Evolutionary conservation across 2,329 filamentous ascomycete species (phyloP).

Genomic region (Alternaria sp.): DNA sequence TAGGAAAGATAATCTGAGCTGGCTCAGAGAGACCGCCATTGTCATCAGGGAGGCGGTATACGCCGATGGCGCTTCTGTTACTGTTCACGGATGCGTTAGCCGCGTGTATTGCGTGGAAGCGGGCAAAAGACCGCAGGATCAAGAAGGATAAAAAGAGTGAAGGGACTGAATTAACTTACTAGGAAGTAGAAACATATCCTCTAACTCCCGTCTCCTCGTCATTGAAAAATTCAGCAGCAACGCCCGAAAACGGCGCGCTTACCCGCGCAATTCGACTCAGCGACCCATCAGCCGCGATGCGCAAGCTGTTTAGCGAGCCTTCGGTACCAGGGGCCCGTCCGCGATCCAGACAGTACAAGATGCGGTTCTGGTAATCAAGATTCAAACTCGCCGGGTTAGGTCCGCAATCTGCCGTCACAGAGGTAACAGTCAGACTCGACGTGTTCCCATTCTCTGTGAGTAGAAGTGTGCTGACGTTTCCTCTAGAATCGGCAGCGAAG

Average conservation of each 20-base stretch:
- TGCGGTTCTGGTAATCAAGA: constrained; percentile 16
- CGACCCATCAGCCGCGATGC: constrained; percentile 8
- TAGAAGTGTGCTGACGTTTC: constrained; percentile 20
- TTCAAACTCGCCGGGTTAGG: constrained; percentile 21
- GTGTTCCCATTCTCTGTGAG: constrained; percentile 2
- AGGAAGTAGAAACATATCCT: constrained; percentile 20
- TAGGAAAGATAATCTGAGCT: constrained; percentile 15
- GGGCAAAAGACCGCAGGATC: neutral
- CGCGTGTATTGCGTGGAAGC: neutral
- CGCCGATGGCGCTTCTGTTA: constrained; percentile 18
- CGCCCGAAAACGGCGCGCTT: constrained; percentile 23
- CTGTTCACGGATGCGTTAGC: neutral
- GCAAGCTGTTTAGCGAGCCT: constrained; percentile 23
- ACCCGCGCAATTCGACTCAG: constrained; percentile 16
- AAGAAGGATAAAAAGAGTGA: neutral
- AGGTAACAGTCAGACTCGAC: constrained; percentile 17
- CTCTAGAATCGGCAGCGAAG: constrained; percentile 24
- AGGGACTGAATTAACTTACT: constrained; percentile 13
- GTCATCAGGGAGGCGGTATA: constrained; percentile 13
- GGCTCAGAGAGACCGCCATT: constrained; percentile 11
- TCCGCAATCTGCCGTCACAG: constrained; percentile 14
- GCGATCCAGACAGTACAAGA: constrained; percentile 27
- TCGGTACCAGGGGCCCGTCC: constrained; percentile 12
- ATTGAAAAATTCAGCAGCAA: constrained; percentile 18
- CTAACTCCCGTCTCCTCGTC: neutral